These are phyloP conservation scores for Xylaria sp. DNA, from an alignment of 2,329 filamentous ascomycete species.

Conservation along the genomic window DNA sequence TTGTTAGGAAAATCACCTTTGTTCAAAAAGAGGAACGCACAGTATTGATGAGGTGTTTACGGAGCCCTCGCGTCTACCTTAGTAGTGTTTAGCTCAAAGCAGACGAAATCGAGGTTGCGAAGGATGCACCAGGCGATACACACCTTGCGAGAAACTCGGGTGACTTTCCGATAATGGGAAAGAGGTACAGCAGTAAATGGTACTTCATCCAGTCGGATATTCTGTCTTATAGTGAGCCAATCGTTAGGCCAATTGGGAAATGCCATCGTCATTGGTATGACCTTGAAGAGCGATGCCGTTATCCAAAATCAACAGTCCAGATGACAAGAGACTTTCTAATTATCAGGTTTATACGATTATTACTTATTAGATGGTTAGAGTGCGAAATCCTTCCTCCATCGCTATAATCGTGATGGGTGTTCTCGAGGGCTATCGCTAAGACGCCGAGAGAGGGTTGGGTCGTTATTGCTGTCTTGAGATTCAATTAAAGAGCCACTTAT, in stretches of 20 bases:
- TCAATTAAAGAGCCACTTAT: slow-evolving; percentile 42
- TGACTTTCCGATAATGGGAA: background rate
- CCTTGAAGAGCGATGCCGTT: background rate
- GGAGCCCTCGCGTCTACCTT: background rate
- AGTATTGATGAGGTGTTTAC: background rate
- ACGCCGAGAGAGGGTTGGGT: slow-evolving; percentile 43
- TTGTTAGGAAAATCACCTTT: background rate
- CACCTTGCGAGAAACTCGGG: background rate
- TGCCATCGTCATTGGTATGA: background rate
- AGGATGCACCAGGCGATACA: background rate
- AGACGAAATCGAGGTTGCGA: background rate
- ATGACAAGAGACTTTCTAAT: background rate
- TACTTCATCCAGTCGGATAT: background rate
- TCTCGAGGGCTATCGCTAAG: slow-evolving; percentile 49
- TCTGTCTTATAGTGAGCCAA: background rate
- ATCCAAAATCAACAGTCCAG: background rate
- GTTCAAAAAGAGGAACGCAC: background rate
- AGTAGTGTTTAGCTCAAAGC: background rate
- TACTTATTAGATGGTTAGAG: background rate
- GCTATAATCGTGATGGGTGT: slow-evolving; percentile 48
- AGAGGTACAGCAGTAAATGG: background rate
- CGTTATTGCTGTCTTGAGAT: slow-evolving; percentile 43
- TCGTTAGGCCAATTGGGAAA: background rate
- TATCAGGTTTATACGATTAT: background rate
- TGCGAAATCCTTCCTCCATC: background rate